Percentiles rank a stretch among this genome's conserved stretches.
These are phyloP conservation scores for Cordyceps javanica DNA, from an alignment of 2,329 filamentous ascomycete species.

Conservation along the genomic window DNA sequence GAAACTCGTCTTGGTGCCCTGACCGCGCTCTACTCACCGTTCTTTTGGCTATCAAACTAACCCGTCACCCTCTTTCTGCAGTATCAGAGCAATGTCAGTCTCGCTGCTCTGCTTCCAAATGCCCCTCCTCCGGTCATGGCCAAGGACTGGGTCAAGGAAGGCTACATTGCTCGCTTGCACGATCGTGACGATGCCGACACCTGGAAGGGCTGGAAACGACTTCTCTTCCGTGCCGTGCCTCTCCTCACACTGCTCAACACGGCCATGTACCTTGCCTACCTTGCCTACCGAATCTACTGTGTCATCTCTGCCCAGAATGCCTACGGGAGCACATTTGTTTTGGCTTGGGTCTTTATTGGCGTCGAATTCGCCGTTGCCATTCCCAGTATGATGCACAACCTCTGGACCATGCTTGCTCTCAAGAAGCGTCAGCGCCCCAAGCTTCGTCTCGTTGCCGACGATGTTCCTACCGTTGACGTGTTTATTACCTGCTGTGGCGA, in stretches of 20 bases:
- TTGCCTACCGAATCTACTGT: slow-evolving; percentile 45
- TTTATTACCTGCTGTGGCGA: slow-evolving; percentile 54
- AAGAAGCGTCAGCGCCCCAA: slow-evolving; percentile 48
- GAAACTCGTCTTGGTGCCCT: not conserved
- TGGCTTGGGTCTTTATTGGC: slow-evolving; percentile 52
- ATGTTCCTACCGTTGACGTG: slow-evolving; percentile 49
- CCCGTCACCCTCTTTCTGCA: slow-evolving; percentile 16
- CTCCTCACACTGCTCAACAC: slow-evolving; percentile 35
- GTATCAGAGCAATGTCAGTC: slow-evolving; percentile 37
- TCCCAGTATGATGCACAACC: slow-evolving; percentile 50
- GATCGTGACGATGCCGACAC: slow-evolving; percentile 38
- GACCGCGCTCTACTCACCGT: not conserved
- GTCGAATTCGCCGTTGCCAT: slow-evolving; percentile 48
- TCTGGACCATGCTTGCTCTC: slow-evolving; percentile 51
- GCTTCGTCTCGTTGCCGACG: slow-evolving; percentile 42
- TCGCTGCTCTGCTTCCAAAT: slow-evolving; percentile 32
- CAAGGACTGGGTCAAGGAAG: slow-evolving; percentile 28
- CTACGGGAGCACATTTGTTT: slow-evolving; percentile 33
- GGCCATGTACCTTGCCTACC: slow-evolving; percentile 41
- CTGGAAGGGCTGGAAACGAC: slow-evolving; percentile 38
- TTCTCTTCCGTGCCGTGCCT: slow-evolving; percentile 32
- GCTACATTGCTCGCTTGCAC: slow-evolving; percentile 33
- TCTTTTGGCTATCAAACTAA: not conserved
- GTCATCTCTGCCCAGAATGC: slow-evolving; percentile 44
- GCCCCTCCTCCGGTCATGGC: slow-evolving; percentile 23